phyloP scores from a whole-genome alignment of 1,284 basidiomycete genomes.

The Tilletia walkeri region DNA sequence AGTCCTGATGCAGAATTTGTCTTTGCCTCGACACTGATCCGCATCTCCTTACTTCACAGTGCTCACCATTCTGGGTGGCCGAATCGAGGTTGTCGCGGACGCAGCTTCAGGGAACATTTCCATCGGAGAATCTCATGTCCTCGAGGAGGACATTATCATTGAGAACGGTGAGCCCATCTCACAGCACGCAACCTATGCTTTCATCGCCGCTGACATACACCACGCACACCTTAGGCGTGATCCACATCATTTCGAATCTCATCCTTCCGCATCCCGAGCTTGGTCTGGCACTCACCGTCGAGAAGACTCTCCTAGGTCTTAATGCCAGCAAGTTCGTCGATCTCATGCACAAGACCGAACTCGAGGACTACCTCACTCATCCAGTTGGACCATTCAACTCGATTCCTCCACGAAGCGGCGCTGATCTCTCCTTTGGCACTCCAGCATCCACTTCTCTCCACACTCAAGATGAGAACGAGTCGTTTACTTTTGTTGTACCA shows the following conservation, averaged over 20 bases:
- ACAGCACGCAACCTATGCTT: neutral
- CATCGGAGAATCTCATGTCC: conserved; percentile 30
- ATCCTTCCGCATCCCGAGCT: conserved; percentile 71
- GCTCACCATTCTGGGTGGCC: conserved; percentile 46
- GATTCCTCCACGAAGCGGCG: neutral
- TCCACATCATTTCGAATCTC: conserved; percentile 82
- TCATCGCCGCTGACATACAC: neutral
- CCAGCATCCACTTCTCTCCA: neutral
- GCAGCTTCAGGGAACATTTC: conserved; percentile 22
- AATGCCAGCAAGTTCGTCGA: conserved; percentile 90
- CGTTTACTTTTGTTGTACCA: conserved; percentile 68
- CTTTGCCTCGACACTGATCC: neutral
- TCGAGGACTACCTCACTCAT: conserved; percentile 68
- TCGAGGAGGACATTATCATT: conserved; percentile 48
- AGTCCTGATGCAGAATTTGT: neutral
- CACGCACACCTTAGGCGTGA: conserved; percentile 59
- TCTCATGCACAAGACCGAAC: conserved; percentile 68
- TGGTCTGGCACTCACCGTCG: conserved; percentile 74
- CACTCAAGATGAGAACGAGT: conserved; percentile 19
- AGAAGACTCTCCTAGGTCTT: conserved; percentile 84
- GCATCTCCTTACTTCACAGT: conserved; percentile 20
- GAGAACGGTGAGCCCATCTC: conserved; percentile 57
- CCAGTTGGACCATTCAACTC: conserved; percentile 7
- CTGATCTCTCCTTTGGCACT: too few relatives aligned
- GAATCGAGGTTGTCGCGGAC: conserved; percentile 29